Percentiles rank a stretch among this genome's conserved stretches.
Evolutionary conservation across 305 asterid genomes (phyloP).

Genomic region (Fraxinus baroniana): DNA sequence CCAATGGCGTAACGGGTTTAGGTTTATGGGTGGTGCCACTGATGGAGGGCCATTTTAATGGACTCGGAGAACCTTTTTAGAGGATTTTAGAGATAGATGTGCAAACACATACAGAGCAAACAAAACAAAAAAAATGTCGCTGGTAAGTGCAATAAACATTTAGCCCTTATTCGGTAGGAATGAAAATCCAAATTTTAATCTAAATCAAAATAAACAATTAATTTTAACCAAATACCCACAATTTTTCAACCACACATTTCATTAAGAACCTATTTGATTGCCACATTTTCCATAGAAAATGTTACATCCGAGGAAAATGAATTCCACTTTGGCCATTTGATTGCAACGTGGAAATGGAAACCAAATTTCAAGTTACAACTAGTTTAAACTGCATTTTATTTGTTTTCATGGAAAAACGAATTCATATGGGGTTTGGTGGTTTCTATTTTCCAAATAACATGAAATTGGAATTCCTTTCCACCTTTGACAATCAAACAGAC

Average conservation of each 20-base stretch:
- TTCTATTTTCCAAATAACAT: no score
- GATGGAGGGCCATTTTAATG: not conserved
- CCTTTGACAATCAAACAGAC: no score
- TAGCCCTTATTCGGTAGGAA: not conserved
- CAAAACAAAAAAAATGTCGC: not conserved
- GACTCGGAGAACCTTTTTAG: not conserved
- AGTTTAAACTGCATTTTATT: no score
- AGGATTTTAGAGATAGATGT: not conserved
- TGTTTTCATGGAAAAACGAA: no score
- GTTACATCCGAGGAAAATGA: no score
- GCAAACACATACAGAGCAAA: not conserved
- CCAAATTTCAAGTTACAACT: no score
- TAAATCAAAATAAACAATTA: not conserved
- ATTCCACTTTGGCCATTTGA: no score
- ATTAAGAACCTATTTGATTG: no score
- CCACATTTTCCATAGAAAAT: no score
- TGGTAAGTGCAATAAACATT: not conserved
- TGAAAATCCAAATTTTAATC: not conserved
- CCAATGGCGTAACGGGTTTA: constrained; percentile 29
- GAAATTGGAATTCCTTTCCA: no score
- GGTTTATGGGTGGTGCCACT: constrained; percentile 6
- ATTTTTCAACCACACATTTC: not conserved
- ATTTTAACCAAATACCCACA: not conserved
- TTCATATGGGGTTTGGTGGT: no score
- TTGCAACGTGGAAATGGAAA: no score